A percentile compares a stretch with the other conserved stretches of the same genome.
Evolutionary conservation across 176 grass and related monocot genomes (phyloP).

Genomic region (Dendrocalamus sinicus): DNA sequence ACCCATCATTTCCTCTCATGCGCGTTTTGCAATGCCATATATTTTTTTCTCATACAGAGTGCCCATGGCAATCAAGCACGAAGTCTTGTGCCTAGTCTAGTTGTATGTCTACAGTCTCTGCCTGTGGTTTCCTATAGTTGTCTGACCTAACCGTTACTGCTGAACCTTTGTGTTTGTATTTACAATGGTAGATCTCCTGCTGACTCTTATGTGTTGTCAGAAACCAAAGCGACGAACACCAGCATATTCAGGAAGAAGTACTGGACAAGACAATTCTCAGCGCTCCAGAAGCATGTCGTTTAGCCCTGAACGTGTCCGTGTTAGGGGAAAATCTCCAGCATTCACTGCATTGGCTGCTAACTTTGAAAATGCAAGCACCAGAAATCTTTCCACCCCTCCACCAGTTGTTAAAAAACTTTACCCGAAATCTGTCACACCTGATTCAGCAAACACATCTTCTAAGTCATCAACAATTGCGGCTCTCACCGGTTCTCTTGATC

Average conservation of each 20-base stretch:
- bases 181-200: conserved; percentile 6
- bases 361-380: conserved; percentile 80
- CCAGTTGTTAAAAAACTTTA: conserved; percentile 72
- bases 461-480: conserved; percentile 57
- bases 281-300: conserved; percentile 96
- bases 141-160: not conserved
- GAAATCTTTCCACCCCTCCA: conserved; percentile 94
- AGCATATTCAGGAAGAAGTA: conserved; percentile 63
- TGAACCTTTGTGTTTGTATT: conserved; percentile 9
- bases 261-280: conserved; percentile 79
- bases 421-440: conserved; percentile 70
- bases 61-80: not conserved
- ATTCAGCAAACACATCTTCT: conserved; percentile 55
- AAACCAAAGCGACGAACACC: conserved; percentile 81
- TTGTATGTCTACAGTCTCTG: not conserved
- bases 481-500: conserved; percentile 67
- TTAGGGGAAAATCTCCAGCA: conserved; percentile 88
- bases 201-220: conserved; percentile 47
- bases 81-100: not conserved
- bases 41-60: not conserved
- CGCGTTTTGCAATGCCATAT: conserved; percentile 11
- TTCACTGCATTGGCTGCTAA: conserved; percentile 83
- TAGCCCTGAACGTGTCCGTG: conserved; percentile 77
- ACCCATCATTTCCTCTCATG: conserved; percentile 1
- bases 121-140: not conserved